Evolutionary conservation across 2,329 filamentous ascomycete species (phyloP), one percentile per base, ranked within the genome.

Genomic region (Boeremia exigua): DNA sequence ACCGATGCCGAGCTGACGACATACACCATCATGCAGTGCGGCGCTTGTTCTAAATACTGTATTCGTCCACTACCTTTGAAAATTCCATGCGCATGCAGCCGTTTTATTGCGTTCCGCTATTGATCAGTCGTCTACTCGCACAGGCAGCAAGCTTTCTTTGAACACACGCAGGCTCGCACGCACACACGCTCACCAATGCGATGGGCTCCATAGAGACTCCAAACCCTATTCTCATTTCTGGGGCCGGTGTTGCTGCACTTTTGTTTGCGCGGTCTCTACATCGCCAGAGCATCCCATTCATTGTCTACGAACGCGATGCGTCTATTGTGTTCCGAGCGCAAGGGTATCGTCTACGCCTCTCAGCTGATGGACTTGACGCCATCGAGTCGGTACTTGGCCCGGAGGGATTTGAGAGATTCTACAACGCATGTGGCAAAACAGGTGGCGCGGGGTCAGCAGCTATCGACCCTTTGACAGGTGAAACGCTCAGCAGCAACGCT

Each of bases 291-390:
- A 73, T 75, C 25, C 72, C 73, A 6, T 75, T 71, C 48, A 58
- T 68, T 36, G 59, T 75, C 47, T 75, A 68, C 58, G 73, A 75
- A 52, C 75, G 79, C 14, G 80, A 82, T 59, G 71, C 72, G n/a
- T 78, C 75, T 2, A 71, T 81, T n/a, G 68, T 77, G 1, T 86
- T 85, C 62, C 85, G 86, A 39, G 84, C 82, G 0, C 86, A 88
- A 66, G 86, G 86, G 0, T 88, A 88, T 71, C 75, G 86, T 2
- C 75, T 88, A 6, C 82, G 86, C 11, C 78, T 88, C 2, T 86
- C 84, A 0, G 48, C 70, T 0, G 79, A 85, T 61, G 85, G 85
- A 0, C 75, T 88, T 1, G 81, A 85, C 62, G 84, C 86, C 19
- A 85, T 88, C 49, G 84, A 88, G 61, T 77, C 81, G 0, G 85